Evolutionary conservation across 331 rosid genomes (phyloP).

Genomic region (Pyrus hybrid): DNA sequence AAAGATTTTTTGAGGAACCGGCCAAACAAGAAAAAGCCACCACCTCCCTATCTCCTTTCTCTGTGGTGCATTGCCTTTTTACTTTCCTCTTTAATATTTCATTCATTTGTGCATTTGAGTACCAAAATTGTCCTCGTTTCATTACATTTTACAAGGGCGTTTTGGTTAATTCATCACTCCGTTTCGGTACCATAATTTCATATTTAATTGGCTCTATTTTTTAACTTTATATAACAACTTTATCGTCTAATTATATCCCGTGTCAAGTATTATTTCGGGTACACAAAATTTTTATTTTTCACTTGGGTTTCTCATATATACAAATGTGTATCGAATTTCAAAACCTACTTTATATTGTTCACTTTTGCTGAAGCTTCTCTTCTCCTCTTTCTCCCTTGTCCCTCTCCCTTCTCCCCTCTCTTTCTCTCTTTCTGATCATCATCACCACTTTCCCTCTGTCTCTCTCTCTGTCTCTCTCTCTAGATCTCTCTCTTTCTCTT

Average conservation of each 20-base stretch:
- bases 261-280: too few relatives aligned
- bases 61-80: conserved; percentile 35
- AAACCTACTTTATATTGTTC: conserved; percentile 31
- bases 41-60: conserved; percentile 19
- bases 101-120: neutral
- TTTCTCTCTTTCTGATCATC: neutral
- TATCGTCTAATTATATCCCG: too few relatives aligned
- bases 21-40: conserved; percentile 66
- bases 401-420: neutral
- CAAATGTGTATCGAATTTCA: conserved; percentile 50
- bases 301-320: neutral
- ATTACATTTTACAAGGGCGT: conserved; percentile 6
- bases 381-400: neutral
- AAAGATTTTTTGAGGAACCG: conserved; percentile 73
- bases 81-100: conserved; percentile 44
- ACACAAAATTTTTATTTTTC: too few relatives aligned
- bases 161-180: conserved; percentile 24
- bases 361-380: conserved; percentile 43
- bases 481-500: conserved; percentile 16
- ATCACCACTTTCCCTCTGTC: too few relatives aligned
- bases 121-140: conserved; percentile 16
- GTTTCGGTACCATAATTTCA: conserved; percentile 2
- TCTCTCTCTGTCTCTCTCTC: conserved; percentile 2
- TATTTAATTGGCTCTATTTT: conserved; percentile 4
- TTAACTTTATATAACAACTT: too few relatives aligned